phyloP scores from a whole-genome alignment of 2,329 filamentous ascomycete species.

The Sporothrix pseudoabietina region DNA sequence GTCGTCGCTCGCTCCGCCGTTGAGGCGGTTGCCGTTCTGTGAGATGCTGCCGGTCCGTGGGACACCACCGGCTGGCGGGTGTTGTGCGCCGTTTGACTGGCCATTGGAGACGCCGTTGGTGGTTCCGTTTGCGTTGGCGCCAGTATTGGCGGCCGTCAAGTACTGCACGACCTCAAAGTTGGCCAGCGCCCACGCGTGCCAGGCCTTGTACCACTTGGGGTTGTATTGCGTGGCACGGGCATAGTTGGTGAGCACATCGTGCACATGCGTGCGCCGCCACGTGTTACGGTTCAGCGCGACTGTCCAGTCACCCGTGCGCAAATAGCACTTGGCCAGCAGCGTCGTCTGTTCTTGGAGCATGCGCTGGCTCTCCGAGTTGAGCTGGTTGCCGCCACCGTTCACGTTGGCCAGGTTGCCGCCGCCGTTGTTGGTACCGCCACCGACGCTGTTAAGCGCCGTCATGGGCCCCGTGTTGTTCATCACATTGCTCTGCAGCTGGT shows the following conservation, averaged over 20 bases:
- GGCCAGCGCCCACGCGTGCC: constrained; percentile 97
- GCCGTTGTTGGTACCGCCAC: constrained; percentile 28
- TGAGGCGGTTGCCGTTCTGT: neutral
- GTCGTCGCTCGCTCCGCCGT: constrained; percentile 36
- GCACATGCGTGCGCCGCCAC: constrained; percentile 84
- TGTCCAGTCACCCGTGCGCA: constrained; percentile 96
- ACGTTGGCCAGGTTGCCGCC: constrained; percentile 39
- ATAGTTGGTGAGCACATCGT: constrained; percentile 89
- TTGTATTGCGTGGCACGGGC: constrained; percentile 91
- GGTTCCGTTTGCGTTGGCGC: constrained; percentile 14
- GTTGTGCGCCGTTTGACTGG: constrained; percentile 6
- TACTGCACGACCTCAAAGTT: constrained; percentile 98
- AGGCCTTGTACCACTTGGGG: constrained; percentile 96
- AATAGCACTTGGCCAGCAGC: constrained; percentile 90
- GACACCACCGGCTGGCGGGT: neutral
- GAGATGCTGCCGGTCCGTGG: neutral
- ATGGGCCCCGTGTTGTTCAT: constrained; percentile 27
- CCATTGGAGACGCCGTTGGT: neutral
- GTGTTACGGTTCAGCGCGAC: constrained; percentile 80
- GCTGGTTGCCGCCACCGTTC: constrained; percentile 32
- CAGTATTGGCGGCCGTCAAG: constrained; percentile 52
- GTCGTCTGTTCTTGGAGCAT: constrained; percentile 63
- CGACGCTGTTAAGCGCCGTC: constrained; percentile 31
- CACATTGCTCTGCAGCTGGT: constrained; percentile 51
- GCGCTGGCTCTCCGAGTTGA: constrained; percentile 55